Conservation (phyloP, 441 rosid species). For the Mallotus japonicus region DNA sequence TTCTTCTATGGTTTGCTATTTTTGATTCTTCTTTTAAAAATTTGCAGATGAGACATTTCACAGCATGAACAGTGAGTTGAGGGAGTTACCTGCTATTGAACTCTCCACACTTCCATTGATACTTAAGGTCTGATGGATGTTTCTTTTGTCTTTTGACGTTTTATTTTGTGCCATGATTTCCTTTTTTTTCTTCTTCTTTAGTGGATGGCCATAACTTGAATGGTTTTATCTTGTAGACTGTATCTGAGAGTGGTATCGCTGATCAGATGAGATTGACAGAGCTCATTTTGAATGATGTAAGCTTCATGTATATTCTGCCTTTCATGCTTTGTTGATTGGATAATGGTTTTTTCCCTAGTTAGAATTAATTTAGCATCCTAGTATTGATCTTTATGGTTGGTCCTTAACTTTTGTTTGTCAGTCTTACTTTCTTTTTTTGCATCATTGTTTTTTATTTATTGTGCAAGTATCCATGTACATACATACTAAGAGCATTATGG, state of each 20-base stretch:
- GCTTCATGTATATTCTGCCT: conserved; percentile 25
- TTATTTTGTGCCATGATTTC: background rate
- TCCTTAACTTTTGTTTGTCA: no score
- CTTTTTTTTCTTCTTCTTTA: background rate
- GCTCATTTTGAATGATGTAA: conserved; percentile 85
- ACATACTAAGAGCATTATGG: background rate
- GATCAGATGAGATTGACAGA: conserved; percentile 87
- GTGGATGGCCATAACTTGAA: conserved; percentile 16
- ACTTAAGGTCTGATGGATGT: conserved; percentile 64
- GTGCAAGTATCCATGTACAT: background rate
- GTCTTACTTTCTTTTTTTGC: no score
- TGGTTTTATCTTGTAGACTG: conserved; percentile 59
- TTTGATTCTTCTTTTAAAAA: conserved; percentile 14
- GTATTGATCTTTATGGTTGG: no score
- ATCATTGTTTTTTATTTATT: background rate
- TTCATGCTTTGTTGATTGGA: conserved; percentile 9
- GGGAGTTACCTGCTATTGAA: conserved; percentile 95
- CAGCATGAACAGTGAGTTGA: conserved; percentile 71
- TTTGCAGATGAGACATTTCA: conserved; percentile 83
- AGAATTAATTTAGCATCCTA: no score
- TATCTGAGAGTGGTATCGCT: conserved; percentile 83
- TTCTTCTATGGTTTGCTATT: background rate
- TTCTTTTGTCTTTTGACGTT: conserved; percentile 1
- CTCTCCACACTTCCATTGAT: conserved; percentile 89
- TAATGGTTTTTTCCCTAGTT: background rate